Evolutionary conservation across 2,329 filamentous ascomycete genomes (phyloP).

Genomic region (Lasiodiplodia hormozganensis): DNA sequence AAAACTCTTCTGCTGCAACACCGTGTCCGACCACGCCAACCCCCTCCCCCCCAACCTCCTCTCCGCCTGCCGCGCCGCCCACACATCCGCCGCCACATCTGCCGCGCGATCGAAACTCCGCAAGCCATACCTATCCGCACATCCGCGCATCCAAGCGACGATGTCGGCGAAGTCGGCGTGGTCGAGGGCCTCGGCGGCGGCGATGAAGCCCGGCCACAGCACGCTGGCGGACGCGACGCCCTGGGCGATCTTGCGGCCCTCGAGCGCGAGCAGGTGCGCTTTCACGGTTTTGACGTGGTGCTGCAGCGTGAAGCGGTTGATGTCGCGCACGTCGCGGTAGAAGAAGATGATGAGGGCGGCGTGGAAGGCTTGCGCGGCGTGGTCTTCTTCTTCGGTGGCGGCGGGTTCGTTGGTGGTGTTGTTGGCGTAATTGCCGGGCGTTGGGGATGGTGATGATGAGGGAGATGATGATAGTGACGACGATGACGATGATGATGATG

Average conservation of each 20-base stretch:
- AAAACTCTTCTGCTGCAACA: constrained; percentile 23
- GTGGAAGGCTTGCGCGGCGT: constrained; percentile 17
- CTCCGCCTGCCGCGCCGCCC: background rate
- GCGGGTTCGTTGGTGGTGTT: background rate
- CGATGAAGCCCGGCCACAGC: constrained; percentile 20
- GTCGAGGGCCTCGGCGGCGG: constrained; percentile 15
- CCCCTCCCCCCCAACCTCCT: no score
- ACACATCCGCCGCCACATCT: constrained; percentile 4
- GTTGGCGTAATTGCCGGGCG: no score
- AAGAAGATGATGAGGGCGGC: constrained; percentile 16
- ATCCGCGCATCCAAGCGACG: constrained; percentile 3
- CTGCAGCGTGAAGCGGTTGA: constrained; percentile 14
- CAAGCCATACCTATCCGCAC: constrained; percentile 6
- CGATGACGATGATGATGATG: background rate
- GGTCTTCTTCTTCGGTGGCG: background rate
- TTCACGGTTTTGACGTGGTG: background rate
- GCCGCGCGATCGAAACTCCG: constrained; percentile 18
- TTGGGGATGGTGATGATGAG: no score
- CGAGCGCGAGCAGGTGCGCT: constrained; percentile 11
- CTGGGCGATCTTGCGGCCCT: constrained; percentile 13
- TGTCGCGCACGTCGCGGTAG: constrained; percentile 18
- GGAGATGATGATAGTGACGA: background rate
- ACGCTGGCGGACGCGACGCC: constrained; percentile 4
- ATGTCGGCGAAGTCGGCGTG: background rate
- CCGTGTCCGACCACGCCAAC: constrained; percentile 9